A percentile compares a stretch with the other conserved stretches of the same genome.
Conservation (phyloP, 2,329 filamentous ascomycete species). For the Macrophomina phaseolina region DNA sequence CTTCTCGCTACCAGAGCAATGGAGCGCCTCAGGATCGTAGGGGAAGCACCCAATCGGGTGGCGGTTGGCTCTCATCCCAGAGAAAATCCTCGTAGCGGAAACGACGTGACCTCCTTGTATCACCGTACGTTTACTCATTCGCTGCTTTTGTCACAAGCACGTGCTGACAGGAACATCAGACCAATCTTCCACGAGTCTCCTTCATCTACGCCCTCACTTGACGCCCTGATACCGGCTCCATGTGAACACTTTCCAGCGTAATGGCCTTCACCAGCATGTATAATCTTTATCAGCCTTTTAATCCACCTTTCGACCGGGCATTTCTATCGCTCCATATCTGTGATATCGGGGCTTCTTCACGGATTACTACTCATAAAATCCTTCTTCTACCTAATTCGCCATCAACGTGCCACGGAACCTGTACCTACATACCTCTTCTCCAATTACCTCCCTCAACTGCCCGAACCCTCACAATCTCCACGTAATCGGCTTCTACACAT, state of each 20-base stretch:
- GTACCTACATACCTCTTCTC: not conserved
- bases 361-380: not conserved
- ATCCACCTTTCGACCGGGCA: not conserved
- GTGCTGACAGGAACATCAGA: not conserved
- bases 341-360: not conserved
- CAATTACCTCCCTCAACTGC: constrained; percentile 2
- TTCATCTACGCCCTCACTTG: not conserved
- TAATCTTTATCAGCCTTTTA: constrained; percentile 5
- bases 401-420: not conserved
- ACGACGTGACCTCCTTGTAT: not conserved
- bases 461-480: not conserved
- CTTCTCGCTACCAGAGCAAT: constrained; percentile 9
- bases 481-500: not conserved
- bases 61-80: constrained; percentile 15
- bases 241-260: not conserved
- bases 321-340: not conserved
- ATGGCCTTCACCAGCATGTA: constrained; percentile 6
- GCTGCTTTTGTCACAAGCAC: not conserved
- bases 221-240: not conserved
- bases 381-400: not conserved
- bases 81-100: constrained; percentile 6
- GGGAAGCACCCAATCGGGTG: not conserved
- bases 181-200: not conserved
- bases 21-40: constrained; percentile 10
- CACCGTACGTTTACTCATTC: not conserved